These are phyloP conservation scores for Fusarium sp. DNA, from an alignment of 2,329 filamentous ascomycete species.

Conservation along the genomic window DNA sequence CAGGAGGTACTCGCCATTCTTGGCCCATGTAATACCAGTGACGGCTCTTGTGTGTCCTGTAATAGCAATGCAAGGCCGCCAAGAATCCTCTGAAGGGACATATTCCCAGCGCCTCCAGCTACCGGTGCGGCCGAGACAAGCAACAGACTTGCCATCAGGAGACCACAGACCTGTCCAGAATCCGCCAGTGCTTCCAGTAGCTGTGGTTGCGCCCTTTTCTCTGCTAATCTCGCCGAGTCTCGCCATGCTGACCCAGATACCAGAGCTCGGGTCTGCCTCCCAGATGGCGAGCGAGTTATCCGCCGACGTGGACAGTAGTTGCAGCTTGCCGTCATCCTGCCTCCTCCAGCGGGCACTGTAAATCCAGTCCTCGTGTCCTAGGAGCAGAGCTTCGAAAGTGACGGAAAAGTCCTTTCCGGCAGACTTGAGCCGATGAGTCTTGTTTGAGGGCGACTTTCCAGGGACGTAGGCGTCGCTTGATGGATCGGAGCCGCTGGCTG, in stretches of 20 bases:
- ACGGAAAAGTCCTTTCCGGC: slow-evolving; percentile 76
- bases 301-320: slow-evolving; percentile 89
- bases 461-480: slow-evolving; percentile 68
- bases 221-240: slow-evolving; percentile 93
- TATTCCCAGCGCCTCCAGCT: slow-evolving; percentile 91
- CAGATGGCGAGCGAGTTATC: slow-evolving; percentile 96
- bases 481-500: slow-evolving; percentile 66
- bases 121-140: slow-evolving; percentile 88
- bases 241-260: slow-evolving; percentile 89
- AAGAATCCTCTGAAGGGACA: slow-evolving; percentile 70
- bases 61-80: slow-evolving; percentile 81
- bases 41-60: slow-evolving; percentile 87
- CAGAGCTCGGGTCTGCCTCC: slow-evolving; percentile 85
- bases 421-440: slow-evolving; percentile 80
- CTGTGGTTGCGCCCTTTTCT: slow-evolving; percentile 95
- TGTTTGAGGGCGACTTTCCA: slow-evolving; percentile 86
- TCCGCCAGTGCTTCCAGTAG: slow-evolving; percentile 93
- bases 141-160: slow-evolving; percentile 78
- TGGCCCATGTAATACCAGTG: slow-evolving; percentile 86
- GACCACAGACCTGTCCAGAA: slow-evolving; percentile 98
- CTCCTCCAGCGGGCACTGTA: slow-evolving; percentile 85
- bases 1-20: slow-evolving; percentile 83
- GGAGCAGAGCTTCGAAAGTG: slow-evolving; percentile 91
- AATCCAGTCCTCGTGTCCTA: slow-evolving; percentile 99
- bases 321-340: slow-evolving; percentile 64